A percentile compares a stretch with the other conserved stretches of the same genome.
Conservation (phyloP, 78 protist genomes). For the Dictyostelium intermedium region DNA sequence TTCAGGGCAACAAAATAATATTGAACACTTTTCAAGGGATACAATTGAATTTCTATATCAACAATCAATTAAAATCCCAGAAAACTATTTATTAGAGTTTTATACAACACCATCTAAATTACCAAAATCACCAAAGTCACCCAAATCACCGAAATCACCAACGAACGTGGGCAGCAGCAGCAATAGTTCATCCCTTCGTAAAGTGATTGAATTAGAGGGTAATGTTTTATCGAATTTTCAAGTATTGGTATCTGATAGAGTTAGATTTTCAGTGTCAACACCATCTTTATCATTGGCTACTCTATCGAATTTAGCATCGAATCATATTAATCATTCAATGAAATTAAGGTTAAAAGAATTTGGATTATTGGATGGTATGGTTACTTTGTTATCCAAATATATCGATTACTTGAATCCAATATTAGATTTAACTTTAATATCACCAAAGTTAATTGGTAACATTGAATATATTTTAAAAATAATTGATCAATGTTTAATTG, state of each 20-base stretch:
- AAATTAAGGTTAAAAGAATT: conserved; percentile 2
- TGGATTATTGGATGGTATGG: conserved; percentile 29
- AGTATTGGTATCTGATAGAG: not conserved
- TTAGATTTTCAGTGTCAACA: conserved; percentile 20
- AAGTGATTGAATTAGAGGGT: not conserved
- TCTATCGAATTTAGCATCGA: conserved; percentile 30
- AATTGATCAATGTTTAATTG: conserved; percentile 33
- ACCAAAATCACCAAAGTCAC: conserved; percentile 68
- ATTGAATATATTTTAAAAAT: conserved; percentile 37
- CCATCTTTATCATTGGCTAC: conserved; percentile 47
- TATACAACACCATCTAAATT: conserved; percentile 65
- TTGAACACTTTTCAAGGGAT: conserved; percentile 39
- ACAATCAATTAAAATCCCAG: conserved; percentile 41
- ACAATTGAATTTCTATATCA: conserved; percentile 2
- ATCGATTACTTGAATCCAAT: conserved; percentile 56
- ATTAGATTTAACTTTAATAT: conserved; percentile 9
- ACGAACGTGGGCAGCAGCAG: not conserved
- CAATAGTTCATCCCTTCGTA: not conserved
- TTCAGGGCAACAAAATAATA: conserved; percentile 17
- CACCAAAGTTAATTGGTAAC: conserved; percentile 68
- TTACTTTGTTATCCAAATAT: conserved; percentile 3
- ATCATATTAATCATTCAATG: conserved; percentile 29
- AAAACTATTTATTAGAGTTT: conserved; percentile 43
- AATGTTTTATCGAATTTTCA: conserved; percentile 5
- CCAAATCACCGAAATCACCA: not conserved